Evolutionary conservation across 768 basidiomycete genomes (phyloP).

Genomic region (Agaricus blazei): DNA sequence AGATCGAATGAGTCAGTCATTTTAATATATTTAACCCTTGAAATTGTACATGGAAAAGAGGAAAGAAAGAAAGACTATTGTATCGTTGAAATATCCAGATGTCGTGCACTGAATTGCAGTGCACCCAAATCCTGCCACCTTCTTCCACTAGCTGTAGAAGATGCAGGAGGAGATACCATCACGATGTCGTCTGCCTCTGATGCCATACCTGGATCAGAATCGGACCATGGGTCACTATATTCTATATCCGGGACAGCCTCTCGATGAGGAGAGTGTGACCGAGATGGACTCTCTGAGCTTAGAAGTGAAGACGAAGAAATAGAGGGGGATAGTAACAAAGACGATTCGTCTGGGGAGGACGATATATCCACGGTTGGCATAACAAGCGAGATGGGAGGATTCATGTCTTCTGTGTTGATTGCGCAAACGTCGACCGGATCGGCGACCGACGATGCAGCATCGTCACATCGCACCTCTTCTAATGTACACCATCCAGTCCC

Average conservation of each 20-base stretch:
- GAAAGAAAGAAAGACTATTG: neutral
- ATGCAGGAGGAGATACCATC: slow-evolving; percentile 28
- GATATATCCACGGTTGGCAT: slow-evolving; percentile 78
- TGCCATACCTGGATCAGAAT: slow-evolving; percentile 16
- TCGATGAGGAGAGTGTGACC: slow-evolving; percentile 5
- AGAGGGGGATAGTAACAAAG: slow-evolving; percentile 7
- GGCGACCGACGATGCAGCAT: slow-evolving; percentile 18
- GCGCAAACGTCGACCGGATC: slow-evolving; percentile 13
- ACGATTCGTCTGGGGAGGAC: slow-evolving; percentile 33
- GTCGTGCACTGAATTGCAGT: slow-evolving; percentile 33
- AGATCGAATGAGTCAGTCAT: no score
- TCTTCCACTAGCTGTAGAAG: slow-evolving; percentile 11
- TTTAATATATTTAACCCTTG: no score
- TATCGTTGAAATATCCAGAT: neutral
- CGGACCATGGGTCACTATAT: slow-evolving; percentile 29
- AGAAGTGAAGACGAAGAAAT: slow-evolving; percentile 7
- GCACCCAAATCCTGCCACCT: slow-evolving; percentile 5
- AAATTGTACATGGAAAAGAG: neutral
- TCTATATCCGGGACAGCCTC: slow-evolving; percentile 11
- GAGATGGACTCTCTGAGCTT: neutral
- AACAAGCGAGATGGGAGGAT: slow-evolving; percentile 64
- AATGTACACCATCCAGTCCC: slow-evolving; percentile 73
- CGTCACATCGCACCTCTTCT: slow-evolving; percentile 40
- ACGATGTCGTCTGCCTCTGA: slow-evolving; percentile 14
- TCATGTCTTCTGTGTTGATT: slow-evolving; percentile 22